Evolutionary conservation across 352 stramenopile genomes (phyloP).

Genomic region (Phytophthora chlamydospora): DNA sequence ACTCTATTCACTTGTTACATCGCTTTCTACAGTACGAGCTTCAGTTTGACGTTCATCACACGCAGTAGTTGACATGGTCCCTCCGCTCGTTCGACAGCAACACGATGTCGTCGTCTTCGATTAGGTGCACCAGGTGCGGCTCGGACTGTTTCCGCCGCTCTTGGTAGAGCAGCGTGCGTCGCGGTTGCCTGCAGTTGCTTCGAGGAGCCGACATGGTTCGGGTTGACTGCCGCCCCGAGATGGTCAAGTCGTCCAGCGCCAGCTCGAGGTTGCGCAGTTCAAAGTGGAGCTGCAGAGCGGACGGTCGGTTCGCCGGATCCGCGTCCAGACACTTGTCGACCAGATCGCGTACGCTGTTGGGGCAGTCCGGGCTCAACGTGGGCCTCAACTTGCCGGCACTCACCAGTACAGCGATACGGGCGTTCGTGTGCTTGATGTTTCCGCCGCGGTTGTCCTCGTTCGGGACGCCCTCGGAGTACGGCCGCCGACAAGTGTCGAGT

Average conservation of each 20-base stretch:
- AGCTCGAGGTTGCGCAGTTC: slow-evolving; percentile 52
- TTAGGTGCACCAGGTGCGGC: slow-evolving; percentile 17
- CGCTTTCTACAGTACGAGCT: not conserved
- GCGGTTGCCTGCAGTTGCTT: slow-evolving; percentile 14
- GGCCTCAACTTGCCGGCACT: slow-evolving; percentile 56
- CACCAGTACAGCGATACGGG: slow-evolving; percentile 62
- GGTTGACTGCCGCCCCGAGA: slow-evolving; percentile 9
- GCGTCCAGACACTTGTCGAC: slow-evolving; percentile 55
- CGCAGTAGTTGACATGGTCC: slow-evolving; percentile 27
- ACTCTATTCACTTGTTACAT: slow-evolving; percentile 26
- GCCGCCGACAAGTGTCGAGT: slow-evolving; percentile 52
- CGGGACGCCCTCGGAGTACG: slow-evolving; percentile 39
- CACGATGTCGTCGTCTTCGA: slow-evolving; percentile 36
- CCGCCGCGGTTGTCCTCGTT: slow-evolving; percentile 27
- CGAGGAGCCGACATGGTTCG: slow-evolving; percentile 15
- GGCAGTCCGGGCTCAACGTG: slow-evolving; percentile 50
- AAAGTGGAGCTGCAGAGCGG: slow-evolving; percentile 72
- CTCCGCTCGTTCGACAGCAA: slow-evolving; percentile 29
- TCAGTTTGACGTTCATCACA: slow-evolving; percentile 17
- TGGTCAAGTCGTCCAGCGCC: slow-evolving; percentile 26
- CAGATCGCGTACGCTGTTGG: slow-evolving; percentile 46
- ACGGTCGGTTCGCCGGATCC: slow-evolving; percentile 53
- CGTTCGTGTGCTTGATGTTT: slow-evolving; percentile 43
- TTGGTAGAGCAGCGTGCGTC: not conserved
- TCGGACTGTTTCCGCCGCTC: slow-evolving; percentile 16